Evolutionary conservation across 768 basidiomycete species (phyloP), one percentile per base, ranked within the genome.

Genomic region (Neoboletus brunneissimus): DNA sequence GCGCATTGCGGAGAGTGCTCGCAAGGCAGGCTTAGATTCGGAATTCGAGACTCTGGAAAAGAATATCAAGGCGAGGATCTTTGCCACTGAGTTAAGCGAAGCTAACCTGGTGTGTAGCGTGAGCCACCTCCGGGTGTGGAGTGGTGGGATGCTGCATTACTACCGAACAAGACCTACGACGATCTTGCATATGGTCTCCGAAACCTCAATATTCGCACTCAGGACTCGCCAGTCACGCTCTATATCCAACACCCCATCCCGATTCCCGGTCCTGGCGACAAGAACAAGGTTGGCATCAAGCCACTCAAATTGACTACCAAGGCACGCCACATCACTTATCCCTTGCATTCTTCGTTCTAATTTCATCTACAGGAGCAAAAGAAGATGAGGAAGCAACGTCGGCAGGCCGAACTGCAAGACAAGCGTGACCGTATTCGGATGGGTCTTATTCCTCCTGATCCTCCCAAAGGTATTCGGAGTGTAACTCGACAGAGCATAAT

Each of bases 231-330:
- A 0, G 88, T 98, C 56, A 91, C 89, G 18, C 81, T 91, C 38
- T 94, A 95, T 65, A 85, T 98, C 48, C 97, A 98, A 70, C 96
- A 98, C 69, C 97, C 97, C 13, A 98, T 99, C 58, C 92, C 92
- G 11, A 94, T 99, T 54, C 93, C 93, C 46, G 90, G 89, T 4
- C 92, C 92, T 12, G 85, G 83, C 20, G 94, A 96, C 59, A 93
- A 93, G 76, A 87, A 84, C 68, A 85, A 88, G 67, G 78, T 81
- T 5, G 79, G 78, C n/a, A 69, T 90, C 53, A 92, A 95, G 67
- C 89, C 93, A 2, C 73, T 98, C 62, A 97, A 91, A 82, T 72
- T 99, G 57, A 99, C 96, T 4, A 90, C 88, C 75, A 98, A 91
- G 84, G 91, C 34, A 53, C 25, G 67, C 52, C 32, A 35, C 22